These are phyloP conservation scores for Escovopsis weberi DNA, from an alignment of 2,329 filamentous ascomycete genomes.

Conservation along the genomic window DNA sequence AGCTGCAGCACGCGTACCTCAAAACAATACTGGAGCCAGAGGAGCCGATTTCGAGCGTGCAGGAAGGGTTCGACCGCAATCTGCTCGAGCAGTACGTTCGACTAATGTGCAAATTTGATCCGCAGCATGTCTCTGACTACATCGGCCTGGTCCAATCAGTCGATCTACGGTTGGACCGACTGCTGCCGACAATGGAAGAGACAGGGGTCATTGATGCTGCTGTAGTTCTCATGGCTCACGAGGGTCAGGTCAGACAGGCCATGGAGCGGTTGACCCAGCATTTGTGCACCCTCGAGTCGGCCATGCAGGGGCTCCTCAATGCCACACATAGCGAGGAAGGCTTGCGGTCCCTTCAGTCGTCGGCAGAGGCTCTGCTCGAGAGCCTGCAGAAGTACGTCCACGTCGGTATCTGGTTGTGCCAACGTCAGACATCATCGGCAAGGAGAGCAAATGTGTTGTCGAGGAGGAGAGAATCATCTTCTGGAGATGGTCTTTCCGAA, in stretches of 20 bases:
- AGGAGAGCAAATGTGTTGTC: constrained; percentile 31
- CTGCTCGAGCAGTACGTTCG: constrained; percentile 77
- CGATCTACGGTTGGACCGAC: constrained; percentile 62
- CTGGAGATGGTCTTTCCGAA: constrained; percentile 30
- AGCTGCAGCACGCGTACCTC: constrained; percentile 64
- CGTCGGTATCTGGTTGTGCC: constrained; percentile 92
- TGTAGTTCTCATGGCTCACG: constrained; percentile 76
- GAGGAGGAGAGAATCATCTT: constrained; percentile 30
- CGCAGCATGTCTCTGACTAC: constrained; percentile 72
- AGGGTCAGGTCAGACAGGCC: constrained; percentile 68
- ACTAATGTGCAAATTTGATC: constrained; percentile 79
- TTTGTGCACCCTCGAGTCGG: constrained; percentile 62
- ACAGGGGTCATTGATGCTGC: constrained; percentile 86
- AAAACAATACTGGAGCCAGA: constrained; percentile 56
- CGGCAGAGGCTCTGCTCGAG: constrained; percentile 58
- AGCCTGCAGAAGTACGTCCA: constrained; percentile 79
- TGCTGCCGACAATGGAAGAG: constrained; percentile 79
- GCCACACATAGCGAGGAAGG: constrained; percentile 40
- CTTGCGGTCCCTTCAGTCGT: constrained; percentile 37
- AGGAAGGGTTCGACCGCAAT: constrained; percentile 31
- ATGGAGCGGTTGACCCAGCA: constrained; percentile 79
- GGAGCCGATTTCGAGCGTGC: constrained; percentile 19
- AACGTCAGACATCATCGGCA: constrained; percentile 53
- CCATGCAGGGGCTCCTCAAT: constrained; percentile 59
- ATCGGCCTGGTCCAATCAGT: constrained; percentile 61